Evolutionary conservation across 306 rosid species (phyloP).

Genomic region (Lithocarpus polystachyus): DNA sequence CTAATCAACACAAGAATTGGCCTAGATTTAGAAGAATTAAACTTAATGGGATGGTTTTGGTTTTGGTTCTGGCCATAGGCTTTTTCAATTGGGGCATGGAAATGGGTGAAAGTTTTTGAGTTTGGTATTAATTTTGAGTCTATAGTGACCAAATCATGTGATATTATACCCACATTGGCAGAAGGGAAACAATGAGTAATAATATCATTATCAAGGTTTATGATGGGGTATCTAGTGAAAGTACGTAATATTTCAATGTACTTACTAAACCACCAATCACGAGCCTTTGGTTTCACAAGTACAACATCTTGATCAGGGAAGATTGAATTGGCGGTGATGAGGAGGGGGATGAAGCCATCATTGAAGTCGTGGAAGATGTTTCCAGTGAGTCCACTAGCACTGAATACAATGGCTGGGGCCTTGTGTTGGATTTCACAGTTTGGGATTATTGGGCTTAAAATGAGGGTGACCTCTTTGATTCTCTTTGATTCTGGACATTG

Average conservation of each 20-base stretch:
- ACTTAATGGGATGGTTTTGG: not conserved
- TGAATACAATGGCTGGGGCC: conserved; percentile 9
- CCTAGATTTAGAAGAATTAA: not conserved
- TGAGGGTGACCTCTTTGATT: conserved; percentile 19
- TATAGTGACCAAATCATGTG: conserved; percentile 38
- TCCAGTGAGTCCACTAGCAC: conserved; percentile 39
- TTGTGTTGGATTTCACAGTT: conserved; percentile 30
- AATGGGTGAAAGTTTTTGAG: conserved; percentile 20
- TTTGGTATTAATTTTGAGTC: conserved; percentile 15
- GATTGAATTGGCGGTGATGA: conserved; percentile 30
- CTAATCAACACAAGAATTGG: conserved; percentile 14
- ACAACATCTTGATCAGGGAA: conserved; percentile 8
- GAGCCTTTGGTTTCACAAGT: conserved; percentile 37
- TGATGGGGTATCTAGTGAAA: conserved; percentile 33
- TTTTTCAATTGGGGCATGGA: conserved; percentile 28
- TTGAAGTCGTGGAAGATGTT: conserved; percentile 53
- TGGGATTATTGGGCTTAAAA: conserved; percentile 34
- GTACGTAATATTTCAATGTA: conserved; percentile 16
- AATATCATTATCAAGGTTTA: conserved; percentile 40
- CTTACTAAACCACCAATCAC: conserved; percentile 44
- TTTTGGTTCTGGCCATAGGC: conserved; percentile 6
- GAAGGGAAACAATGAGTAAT: conserved; percentile 38
- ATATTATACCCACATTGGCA: conserved; percentile 38
- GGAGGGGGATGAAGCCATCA: conserved; percentile 44
- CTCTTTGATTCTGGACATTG: not conserved